These are phyloP conservation scores for Anisodus acutangulus DNA, from an alignment of 257 asterid genomes.

Conservation along the genomic window DNA sequence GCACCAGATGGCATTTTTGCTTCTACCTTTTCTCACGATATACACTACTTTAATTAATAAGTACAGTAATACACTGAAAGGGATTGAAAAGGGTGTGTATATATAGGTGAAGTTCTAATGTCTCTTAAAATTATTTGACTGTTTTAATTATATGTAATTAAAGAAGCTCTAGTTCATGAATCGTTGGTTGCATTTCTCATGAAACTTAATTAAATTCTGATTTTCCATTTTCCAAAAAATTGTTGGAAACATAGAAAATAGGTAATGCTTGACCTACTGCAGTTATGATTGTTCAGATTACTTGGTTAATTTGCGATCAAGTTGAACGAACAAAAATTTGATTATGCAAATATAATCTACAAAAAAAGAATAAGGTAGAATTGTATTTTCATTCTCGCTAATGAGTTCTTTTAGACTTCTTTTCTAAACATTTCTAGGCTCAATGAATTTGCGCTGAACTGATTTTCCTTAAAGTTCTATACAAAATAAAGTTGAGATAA, in stretches of 20 bases:
- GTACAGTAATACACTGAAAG: neutral
- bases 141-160: neutral
- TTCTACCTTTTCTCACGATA: neutral
- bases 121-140: neutral
- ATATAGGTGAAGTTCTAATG: neutral
- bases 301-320: too few relatives aligned
- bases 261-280: too few relatives aligned
- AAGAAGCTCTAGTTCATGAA: neutral
- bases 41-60: neutral
- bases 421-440: neutral
- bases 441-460: neutral
- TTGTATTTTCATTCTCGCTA: neutral
- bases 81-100: neutral
- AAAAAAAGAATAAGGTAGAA: neutral
- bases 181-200: constrained; percentile 17
- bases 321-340: neutral
- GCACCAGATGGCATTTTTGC: constrained; percentile 25
- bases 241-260: too few relatives aligned
- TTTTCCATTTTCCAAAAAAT: too few relatives aligned
- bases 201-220: neutral
- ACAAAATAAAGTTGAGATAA: neutral
- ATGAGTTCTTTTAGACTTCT: too few relatives aligned
- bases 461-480: too few relatives aligned
- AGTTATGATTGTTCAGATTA: too few relatives aligned
- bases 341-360: neutral